Base-by-base conservation (phyloP, 2,329 filamentous ascomycete genomes). In the Berkeleyomyces rouxiae region DNA sequence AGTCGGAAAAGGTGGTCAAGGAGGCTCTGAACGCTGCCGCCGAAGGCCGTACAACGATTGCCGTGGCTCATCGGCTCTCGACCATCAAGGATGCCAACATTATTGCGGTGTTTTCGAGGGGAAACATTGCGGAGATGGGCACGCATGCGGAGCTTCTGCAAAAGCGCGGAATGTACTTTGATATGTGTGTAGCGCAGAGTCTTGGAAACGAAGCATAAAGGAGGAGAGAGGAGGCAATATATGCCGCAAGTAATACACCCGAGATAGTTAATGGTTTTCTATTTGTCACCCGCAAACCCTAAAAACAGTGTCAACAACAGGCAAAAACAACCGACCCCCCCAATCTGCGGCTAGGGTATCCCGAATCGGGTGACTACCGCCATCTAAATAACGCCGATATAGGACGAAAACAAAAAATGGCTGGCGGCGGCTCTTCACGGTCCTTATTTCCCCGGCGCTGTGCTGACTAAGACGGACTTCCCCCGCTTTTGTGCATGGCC, bases 1-100 rank as follows among this genome's bases (percentile, higher is more conserved):
- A 85, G 67, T 83, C 79, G 0, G 86, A 88, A 69, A 80, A 79
- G 66, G 73, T 84, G 0, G 82, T 88, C 7, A 84, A 88, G 69
- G 75, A 74, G 3, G 84, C 84, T 0, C 74, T 88, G 23, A 80
- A 85, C 69, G 60, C 67, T 33, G 73, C 73, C 0, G 63, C 65
- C 16, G 64, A 67, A 70, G 76, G 65, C 63, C 71, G 71, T 59
- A 78, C 83, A 0, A 86, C 83, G 0, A 75, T 88, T 7, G 82
- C 83, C 3, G 83, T 88, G 1, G 84, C 85, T 1, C 85, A 87
- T 70, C 76, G 84, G 4, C 68, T 77, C 3, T 75, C 81, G 33
- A 77, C 75, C 0, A 71, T 76, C 3, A 83, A 82, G 65, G 78
- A 84, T 65, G 82, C 82, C 0, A 79, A 86, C 69, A 69, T 75